These are phyloP conservation scores for Prunella vulgaris DNA, from an alignment of 257 asterid species.

Conservation along the genomic window DNA sequence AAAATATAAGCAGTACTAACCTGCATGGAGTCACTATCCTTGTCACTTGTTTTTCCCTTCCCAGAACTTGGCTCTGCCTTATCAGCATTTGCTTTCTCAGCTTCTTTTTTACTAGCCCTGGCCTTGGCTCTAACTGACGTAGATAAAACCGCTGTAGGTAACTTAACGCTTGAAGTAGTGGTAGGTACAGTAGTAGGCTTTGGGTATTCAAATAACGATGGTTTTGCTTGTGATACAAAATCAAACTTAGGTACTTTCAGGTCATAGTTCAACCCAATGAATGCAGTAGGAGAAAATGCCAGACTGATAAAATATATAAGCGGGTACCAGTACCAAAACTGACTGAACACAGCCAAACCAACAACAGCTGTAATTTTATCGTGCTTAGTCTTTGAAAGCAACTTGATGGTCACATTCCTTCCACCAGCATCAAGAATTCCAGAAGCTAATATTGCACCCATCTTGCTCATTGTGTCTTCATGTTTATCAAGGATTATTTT, in stretches of 20 bases:
- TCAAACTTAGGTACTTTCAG: conserved; percentile 90
- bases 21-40: conserved; percentile 89
- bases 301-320: conserved; percentile 85
- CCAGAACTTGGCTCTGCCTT: conserved; percentile 59
- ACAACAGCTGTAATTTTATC: conserved; percentile 29
- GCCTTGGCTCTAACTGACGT: conserved; percentile 90
- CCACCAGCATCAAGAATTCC: conserved; percentile 99
- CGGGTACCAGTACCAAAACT: conserved; percentile 99
- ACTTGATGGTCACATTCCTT: conserved; percentile 34
- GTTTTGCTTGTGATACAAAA: conserved; percentile 87
- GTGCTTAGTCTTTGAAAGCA: conserved; percentile 25
- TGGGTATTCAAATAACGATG: conserved; percentile 84
- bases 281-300: conserved; percentile 97
- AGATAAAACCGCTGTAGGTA: conserved; percentile 89
- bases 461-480: conserved; percentile 98
- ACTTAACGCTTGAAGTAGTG: conserved; percentile 66
- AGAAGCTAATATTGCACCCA: conserved; percentile 98
- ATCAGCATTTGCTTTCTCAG: conserved; percentile 64
- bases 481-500: conserved; percentile 88
- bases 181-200: conserved; percentile 77
- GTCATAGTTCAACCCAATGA: conserved; percentile 83
- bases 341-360: conserved; percentile 97
- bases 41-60: conserved; percentile 64
- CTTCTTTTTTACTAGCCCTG: conserved; percentile 82
- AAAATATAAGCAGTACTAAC: conserved; percentile 28